Evolutionary conservation across 768 basidiomycete genomes (phyloP), one percentile per base, ranked within the genome.

Genomic region (Pleurotus eryngii): DNA sequence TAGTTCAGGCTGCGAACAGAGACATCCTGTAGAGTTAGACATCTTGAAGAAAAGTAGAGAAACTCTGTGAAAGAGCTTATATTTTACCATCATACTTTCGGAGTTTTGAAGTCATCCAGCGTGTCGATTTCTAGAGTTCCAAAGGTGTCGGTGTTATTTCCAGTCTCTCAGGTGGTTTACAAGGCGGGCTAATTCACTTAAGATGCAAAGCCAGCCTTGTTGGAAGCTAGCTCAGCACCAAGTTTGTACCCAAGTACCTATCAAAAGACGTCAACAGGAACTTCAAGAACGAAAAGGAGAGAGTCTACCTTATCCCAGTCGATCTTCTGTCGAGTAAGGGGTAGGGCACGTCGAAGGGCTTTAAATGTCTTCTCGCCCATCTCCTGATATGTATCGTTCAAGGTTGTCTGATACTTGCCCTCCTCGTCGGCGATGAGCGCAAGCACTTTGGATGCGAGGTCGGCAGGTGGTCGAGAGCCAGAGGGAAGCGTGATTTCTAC

Each of bases 341-440:
- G 97, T 57, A 99, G 72, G 1, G 95, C 94, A 38, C 97, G 81
- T 63, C 97, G 79, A 50, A 99, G 77, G 5, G 89, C 85, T 71
- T 92, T 92, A 81, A 98, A 98, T 0, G 90, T 89, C 73, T 92
- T 94, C 65, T 98, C 95, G 40, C 89, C 84, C 84, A 99, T 88
- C 63, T 91, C 87, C 42, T 86, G 85, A 67, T 98, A 97, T 14
- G 89, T 81, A 46, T 89, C 87, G 64, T 85, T 90, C 55, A 98
- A 69, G 14, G 87, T 85, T 0, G 78, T 74, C 67, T 98, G 94
- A 66, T 95, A 90, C 61, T 80, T 81, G 11, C 83, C 77, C 68
- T 94, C 89, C 66, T 96, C 92, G 15, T 84, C 81, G 64, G 86
- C 88, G 56, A 92, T 86, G 58, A 95, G 77, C 0, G 91, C 90